phyloP scores from a whole-genome alignment of 169 alveolate species.

The Blepharisma undulans region DNA sequence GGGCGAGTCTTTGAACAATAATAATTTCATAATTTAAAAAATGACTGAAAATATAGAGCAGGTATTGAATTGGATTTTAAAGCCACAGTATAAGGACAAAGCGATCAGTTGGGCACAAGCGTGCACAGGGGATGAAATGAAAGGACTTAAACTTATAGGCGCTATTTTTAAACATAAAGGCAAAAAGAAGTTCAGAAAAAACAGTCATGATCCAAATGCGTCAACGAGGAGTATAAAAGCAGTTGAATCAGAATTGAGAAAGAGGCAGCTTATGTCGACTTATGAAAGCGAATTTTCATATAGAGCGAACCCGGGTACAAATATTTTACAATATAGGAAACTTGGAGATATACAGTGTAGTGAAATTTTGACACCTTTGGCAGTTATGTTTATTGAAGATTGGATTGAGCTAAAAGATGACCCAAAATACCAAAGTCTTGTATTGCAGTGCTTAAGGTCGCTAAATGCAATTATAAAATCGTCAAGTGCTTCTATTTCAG shows the following conservation, averaged over 20 bases:
- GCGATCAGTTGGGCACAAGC: neutral
- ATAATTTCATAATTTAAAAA: neutral
- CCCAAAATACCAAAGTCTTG: slow-evolving; percentile 15
- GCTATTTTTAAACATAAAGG: slow-evolving; percentile 24
- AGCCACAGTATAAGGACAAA: neutral
- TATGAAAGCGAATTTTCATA: slow-evolving; percentile 1
- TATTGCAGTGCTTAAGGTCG: slow-evolving; percentile 22
- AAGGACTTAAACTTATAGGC: slow-evolving; percentile 6
- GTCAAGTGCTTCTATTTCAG: slow-evolving; percentile 2
- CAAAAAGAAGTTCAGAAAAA: slow-evolving; percentile 8
- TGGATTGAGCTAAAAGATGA: slow-evolving; percentile 27
- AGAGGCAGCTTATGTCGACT: slow-evolving; percentile 20
- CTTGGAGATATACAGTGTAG: slow-evolving; percentile 17
- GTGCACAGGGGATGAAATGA: neutral
- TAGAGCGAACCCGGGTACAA: neutral
- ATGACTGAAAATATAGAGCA: neutral
- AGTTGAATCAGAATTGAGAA: slow-evolving; percentile 7
- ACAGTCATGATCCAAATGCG: neutral
- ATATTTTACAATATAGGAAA: slow-evolving; percentile 12
- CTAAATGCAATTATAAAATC: neutral
- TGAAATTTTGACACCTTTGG: neutral
- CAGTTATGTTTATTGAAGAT: slow-evolving; percentile 28
- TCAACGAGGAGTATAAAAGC: neutral
- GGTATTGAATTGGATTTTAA: neutral
- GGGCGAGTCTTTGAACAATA: slow-evolving; percentile 29